phyloP scores from a whole-genome alignment of 2,329 filamentous ascomycete species.

The Stagonosporopsis tanaceti region DNA sequence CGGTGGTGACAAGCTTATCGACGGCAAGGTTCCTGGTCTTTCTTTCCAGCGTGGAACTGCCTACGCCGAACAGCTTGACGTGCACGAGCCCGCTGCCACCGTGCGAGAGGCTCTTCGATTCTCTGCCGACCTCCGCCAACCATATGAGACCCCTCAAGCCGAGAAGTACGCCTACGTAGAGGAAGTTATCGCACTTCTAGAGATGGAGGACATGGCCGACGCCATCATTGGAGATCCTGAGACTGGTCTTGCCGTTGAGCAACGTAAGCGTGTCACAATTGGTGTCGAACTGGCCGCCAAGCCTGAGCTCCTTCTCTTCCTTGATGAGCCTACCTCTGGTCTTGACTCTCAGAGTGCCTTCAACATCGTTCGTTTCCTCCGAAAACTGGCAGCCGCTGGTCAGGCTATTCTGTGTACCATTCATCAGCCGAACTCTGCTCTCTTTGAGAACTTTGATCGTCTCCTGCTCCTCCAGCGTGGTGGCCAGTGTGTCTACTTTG shows the following conservation, averaged over 20 bases:
- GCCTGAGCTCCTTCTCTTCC: slow-evolving; percentile 76
- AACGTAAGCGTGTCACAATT: slow-evolving; percentile 70
- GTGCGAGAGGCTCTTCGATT: slow-evolving; percentile 73
- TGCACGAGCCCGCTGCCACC: slow-evolving; percentile 68
- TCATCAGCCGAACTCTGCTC: slow-evolving; percentile 84
- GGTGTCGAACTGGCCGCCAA: slow-evolving; percentile 69
- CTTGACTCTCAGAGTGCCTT: slow-evolving; percentile 76
- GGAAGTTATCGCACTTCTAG: slow-evolving; percentile 69
- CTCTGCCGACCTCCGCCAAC: slow-evolving; percentile 69
- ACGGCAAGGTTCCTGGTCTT: slow-evolving; percentile 64
- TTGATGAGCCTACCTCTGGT: slow-evolving; percentile 81
- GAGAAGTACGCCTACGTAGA: slow-evolving; percentile 74
- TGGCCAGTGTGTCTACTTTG: slow-evolving; percentile 85
- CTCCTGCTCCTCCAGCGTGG: slow-evolving; percentile 80
- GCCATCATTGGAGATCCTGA: slow-evolving; percentile 70
- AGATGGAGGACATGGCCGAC: slow-evolving; percentile 72
- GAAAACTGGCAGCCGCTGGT: slow-evolving; percentile 77
- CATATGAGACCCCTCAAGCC: slow-evolving; percentile 62
- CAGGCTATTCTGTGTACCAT: slow-evolving; percentile 92
- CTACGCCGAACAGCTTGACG: slow-evolving; percentile 72
- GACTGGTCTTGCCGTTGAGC: slow-evolving; percentile 69
- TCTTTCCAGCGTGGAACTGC: slow-evolving; percentile 70
- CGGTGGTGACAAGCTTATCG: slow-evolving; percentile 68
- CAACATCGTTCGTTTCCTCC: slow-evolving; percentile 80
- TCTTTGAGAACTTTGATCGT: slow-evolving; percentile 89